Base-by-base conservation (phyloP, 2,329 filamentous ascomycete genomes). In the Penicillium sp. region DNA sequence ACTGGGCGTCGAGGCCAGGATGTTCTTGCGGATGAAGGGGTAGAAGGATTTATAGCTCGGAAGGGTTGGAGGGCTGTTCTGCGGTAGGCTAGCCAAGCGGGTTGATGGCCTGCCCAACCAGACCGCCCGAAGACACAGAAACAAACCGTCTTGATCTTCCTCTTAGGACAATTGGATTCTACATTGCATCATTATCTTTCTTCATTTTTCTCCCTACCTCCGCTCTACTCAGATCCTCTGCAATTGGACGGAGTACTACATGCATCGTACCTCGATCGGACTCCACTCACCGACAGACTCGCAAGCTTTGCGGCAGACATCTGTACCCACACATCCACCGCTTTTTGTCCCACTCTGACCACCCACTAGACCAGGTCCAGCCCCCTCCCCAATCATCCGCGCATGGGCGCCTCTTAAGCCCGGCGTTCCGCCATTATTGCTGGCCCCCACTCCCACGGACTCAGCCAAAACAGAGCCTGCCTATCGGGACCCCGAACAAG, bases 1-100 rank as follows among this genome's bases (percentile, higher is more conserved):
- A 91, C 88, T 2, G 87, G 87, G 1, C 79, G 88, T 55, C 76
- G 79, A 10, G 86, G 84, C 1, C 74, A 71, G 4, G 86, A 91
- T 26, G 81, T 90, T 3, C 77, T 91, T 51, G 73, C 69, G 25
- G 87, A 91, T 66, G 87, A 89, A 67, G 82, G 82, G 0, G 84
- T 90, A 2, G 71, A 77, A 22, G 81, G 79, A 1, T 90, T 85
- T 71, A 71, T 83, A 6, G 80, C 81, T 4, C 79, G 88, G 57
- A 85, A 83, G 69, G 86, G 86, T 6, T 91, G 88, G 88, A 81
- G 69, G 60, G 63, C 76, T 25, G 69, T 78, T 43, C 45, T 76
- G 54, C 58, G 68, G 40, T 71, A 63, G 28, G 22, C 13, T 3
- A 16, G 19, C 19, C 14, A 6, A 40, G 16, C 37, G 8, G 0